Evolutionary conservation across 148 eudicot genomes (phyloP).

Genomic region (Fagopyrum tataricum): DNA sequence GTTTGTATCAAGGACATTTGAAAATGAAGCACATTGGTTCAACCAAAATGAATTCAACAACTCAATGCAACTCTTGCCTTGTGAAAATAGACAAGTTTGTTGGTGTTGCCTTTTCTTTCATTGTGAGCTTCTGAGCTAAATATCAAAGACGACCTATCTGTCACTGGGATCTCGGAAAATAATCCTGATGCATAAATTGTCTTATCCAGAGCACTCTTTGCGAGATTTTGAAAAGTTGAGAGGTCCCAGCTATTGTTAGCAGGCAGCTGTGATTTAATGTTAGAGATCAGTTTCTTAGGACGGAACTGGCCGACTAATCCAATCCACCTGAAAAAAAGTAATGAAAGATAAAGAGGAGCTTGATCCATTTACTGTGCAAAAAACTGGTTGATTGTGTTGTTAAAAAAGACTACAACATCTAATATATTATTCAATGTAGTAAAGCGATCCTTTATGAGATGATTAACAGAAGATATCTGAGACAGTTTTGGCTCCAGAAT

Average conservation of each 20-base stretch:
- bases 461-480: not conserved
- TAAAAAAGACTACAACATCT: not conserved
- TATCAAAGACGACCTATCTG: constrained; percentile 39
- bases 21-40: not conserved
- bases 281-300: constrained; percentile 64
- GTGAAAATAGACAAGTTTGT: constrained; percentile 56
- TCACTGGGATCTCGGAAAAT: constrained; percentile 45
- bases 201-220: constrained; percentile 52
- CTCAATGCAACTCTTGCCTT: constrained; percentile 36
- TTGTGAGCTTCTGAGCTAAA: constrained; percentile 60
- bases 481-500: not conserved
- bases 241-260: constrained; percentile 39
- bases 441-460: not conserved
- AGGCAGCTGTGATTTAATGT: constrained; percentile 46
- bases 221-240: constrained; percentile 36
- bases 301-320: constrained; percentile 69
- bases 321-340: constrained; percentile 51
- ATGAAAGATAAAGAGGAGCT: not conserved
- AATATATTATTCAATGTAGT: not conserved
- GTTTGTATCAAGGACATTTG: not conserved
- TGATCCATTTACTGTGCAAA: not conserved
- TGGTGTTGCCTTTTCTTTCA: constrained; percentile 43
- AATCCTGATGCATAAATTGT: constrained; percentile 58
- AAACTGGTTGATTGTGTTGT: not conserved
- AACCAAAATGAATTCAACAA: not conserved